phyloP scores from a whole-genome alignment of 2,329 filamentous ascomycete species.

The Trichophyton mentagrophytes region DNA sequence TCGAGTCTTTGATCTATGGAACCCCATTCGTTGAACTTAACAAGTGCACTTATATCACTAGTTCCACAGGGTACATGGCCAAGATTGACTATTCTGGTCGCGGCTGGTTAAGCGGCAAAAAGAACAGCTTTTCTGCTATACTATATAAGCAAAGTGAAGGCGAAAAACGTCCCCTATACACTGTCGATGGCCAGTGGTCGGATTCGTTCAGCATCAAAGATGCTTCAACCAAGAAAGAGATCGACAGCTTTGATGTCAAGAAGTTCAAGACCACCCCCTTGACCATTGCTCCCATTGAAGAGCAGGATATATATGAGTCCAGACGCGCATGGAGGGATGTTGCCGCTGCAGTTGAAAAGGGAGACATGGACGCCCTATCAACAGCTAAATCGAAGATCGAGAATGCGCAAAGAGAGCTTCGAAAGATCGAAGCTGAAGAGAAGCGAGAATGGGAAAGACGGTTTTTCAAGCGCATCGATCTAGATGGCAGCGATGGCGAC shows the following conservation, averaged over 20 bases:
- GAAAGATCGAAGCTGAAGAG: constrained; percentile 62
- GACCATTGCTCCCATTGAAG: constrained; percentile 55
- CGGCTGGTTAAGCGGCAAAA: constrained; percentile 91
- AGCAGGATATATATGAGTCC: constrained; percentile 78
- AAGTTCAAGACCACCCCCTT: constrained; percentile 52
- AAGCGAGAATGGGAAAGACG: constrained; percentile 65
- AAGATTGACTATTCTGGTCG: constrained; percentile 90
- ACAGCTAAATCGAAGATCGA: constrained; percentile 80
- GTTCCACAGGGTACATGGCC: constrained; percentile 71
- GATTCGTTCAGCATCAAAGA: constrained; percentile 68
- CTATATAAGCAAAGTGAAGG: constrained; percentile 57
- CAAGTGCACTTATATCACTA: constrained; percentile 69
- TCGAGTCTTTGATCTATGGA: constrained; percentile 69
- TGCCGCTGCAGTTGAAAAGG: constrained; percentile 61
- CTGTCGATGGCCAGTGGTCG: constrained; percentile 82
- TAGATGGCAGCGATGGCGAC: constrained; percentile 14
- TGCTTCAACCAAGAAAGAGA: constrained; percentile 38
- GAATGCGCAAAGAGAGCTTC: constrained; percentile 66
- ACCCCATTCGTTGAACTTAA: constrained; percentile 83
- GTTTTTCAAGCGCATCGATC: constrained; percentile 53
- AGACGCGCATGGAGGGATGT: constrained; percentile 81
- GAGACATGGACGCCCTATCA: constrained; percentile 71
- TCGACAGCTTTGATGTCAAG: constrained; percentile 51
- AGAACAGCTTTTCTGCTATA: constrained; percentile 72
- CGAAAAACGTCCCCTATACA: constrained; percentile 59